phyloP scores from a whole-genome alignment of 768 basidiomycete genomes.

The Cystobasidium ongulense region DNA sequence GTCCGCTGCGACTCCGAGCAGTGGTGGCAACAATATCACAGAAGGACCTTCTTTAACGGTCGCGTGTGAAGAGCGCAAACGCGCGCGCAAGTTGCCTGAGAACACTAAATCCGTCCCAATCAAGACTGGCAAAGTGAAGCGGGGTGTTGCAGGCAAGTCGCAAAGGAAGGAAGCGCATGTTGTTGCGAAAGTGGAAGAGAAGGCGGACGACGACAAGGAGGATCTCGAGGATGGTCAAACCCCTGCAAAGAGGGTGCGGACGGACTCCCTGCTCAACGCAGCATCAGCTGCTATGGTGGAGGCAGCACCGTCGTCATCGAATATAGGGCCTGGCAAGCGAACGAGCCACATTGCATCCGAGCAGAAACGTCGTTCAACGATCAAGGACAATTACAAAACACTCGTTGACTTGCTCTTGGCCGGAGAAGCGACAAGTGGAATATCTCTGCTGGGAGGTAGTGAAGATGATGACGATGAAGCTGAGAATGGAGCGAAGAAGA shows the following conservation, averaged over 20 bases:
- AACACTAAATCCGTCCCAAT: neutral
- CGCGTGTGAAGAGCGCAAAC: neutral
- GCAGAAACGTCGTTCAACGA: constrained; percentile 23
- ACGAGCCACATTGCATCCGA: constrained; percentile 24
- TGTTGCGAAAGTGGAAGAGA: neutral
- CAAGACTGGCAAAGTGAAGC: neutral
- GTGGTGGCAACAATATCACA: neutral
- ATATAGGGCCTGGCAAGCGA: neutral
- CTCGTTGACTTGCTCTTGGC: constrained; percentile 22
- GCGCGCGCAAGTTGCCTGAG: neutral
- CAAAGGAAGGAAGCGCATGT: neutral
- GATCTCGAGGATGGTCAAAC: neutral
- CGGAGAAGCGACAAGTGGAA: constrained; percentile 13
- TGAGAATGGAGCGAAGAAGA: constrained; percentile 11
- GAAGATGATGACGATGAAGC: constrained; percentile 13
- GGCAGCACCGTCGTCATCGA: neutral
- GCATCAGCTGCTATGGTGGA: neutral
- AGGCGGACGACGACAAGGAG: neutral
- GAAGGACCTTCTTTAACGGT: neutral
- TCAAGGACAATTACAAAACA: constrained; percentile 29
- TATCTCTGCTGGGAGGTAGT: neutral
- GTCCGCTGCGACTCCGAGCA: neutral
- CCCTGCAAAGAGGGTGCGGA: neutral
- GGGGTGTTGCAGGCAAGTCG: neutral
- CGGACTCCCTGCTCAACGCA: neutral